Base-by-base conservation (phyloP, 1,139 yeast genomes). In the Candida smagusa region DNA sequence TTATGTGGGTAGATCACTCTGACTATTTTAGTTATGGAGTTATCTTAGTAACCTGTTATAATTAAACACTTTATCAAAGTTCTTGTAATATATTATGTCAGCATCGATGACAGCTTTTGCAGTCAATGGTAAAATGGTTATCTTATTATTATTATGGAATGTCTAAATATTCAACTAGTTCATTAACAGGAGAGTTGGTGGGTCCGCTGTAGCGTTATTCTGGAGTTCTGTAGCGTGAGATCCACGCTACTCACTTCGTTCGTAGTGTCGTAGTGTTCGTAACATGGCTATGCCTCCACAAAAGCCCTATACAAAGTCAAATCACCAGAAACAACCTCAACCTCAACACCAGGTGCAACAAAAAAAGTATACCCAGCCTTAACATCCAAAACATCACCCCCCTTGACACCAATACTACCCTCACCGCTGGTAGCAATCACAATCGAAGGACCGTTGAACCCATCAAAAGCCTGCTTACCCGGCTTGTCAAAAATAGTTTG, bases 291-390 rank as follows among this genome's bases (percentile, higher is more conserved):
- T 16, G 81, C 84, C 63, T 85, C 94, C 48, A 81, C 88, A 60
- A 81, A 88, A 4, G 97, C 96, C 64, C 96, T 81, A 64, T 87
- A 89, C 34, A 90, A 72, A 37, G 88, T 84, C 59, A 87, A 82
- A 12, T 61, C 63, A 22, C 65, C 58, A 27, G 88, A 72, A 38
- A 63, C 63, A 47, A 90, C 65, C 46, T 78, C 82, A 42, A 89
- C 64, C 34, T 76, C 81, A 22, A 77, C 76, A 31, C 72, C 78
- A 33, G 98, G 95, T 7, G 90, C 92, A 51, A 89, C 79, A 59
- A 88, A 92, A 63, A 75, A 88, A 22, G 89, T 92, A 52, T 68
- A 81, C 36, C 98, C 98, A 9, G 81, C 66, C 47, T 68, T 68
- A 35, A 81, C 74, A 21, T 63, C 56, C 32, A 57, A 56, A 23